Conservation (phyloP, 148 eudicot species). For the Fallopia convolvulus region DNA sequence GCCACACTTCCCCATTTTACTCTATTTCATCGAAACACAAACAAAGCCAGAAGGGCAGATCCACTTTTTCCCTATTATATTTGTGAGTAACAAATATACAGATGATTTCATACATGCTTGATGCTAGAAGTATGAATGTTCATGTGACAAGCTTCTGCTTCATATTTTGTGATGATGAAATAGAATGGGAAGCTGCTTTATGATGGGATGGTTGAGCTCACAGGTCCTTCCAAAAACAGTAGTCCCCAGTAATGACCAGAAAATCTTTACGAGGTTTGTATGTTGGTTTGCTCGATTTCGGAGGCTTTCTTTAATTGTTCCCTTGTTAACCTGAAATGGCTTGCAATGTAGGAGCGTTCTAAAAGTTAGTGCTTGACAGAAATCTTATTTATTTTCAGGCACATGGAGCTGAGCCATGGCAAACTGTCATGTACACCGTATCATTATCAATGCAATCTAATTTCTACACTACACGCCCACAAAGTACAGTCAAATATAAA, state of each 20-base stretch:
- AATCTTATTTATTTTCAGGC: not conserved
- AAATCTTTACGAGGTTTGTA: not conserved
- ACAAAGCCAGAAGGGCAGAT: slow-evolving; percentile 95
- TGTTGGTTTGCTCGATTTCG: not conserved
- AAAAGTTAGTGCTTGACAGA: not conserved
- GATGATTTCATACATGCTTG: not conserved
- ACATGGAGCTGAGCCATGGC: not conserved
- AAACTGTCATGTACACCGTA: not conserved
- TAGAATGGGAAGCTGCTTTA: slow-evolving; percentile 96
- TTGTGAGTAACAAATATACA: slow-evolving; percentile 43
- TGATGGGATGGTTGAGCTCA: slow-evolving; percentile 87
- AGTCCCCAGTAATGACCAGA: slow-evolving; percentile 32
- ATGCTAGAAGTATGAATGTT: slow-evolving; percentile 6
- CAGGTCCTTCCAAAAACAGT: slow-evolving; percentile 85
- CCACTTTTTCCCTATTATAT: slow-evolving; percentile 92
- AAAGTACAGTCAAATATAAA: not conserved
- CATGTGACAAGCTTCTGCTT: not conserved
- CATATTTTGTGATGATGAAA: slow-evolving; percentile 14
- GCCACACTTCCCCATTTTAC: slow-evolving; percentile 89
- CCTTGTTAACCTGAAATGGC: not conserved
- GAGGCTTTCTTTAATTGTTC: no score
- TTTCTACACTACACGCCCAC: not conserved
- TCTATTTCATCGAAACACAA: slow-evolving; percentile 90
- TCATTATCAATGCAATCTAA: not conserved
- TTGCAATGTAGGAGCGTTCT: not conserved